Base-by-base conservation (phyloP, 345 rosid species). In the Psidium friedrichsthalianum region DNA sequence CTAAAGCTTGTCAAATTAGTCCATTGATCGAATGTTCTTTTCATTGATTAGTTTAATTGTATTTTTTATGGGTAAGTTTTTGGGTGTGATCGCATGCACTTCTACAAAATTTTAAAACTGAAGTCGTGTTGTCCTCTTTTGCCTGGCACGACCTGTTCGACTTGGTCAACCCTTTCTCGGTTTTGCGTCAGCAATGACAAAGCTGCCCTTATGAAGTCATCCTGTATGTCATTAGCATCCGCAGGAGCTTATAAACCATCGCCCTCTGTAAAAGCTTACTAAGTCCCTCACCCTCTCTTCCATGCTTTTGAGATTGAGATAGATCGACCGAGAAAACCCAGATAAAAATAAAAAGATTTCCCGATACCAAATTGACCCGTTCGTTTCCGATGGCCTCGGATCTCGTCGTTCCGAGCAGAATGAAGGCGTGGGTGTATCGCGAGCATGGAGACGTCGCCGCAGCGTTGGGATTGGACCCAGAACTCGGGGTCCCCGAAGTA, bases 391-490 rank as follows among this genome's bases (percentile, higher is more conserved):
- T 82, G 56, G 83, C 83, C 40, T 1, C 36, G 6, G 25, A 25
- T 44, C 49, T 49, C 55, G 51, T 15, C 21, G 16, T 54, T 42
- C 98, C 98, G 0, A 87, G 85, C 3, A 92, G 89, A 74, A 95
- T 95, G 98, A 94, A 94, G 90, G 96, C 94, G 2, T 95, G 98
- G 98, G 86, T 94, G 2, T 94, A 95, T 82, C 86, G 90, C 16
- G 98, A 92, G 57, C 94, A 96, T 84, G 98, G 98, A 0, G 92
- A 93, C n/a, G 44, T 27, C 32, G 92, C 89, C 10, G 92, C 95
- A 52, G 99, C 93, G 25, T 82, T 96, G 90, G 94, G 92, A 90
- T 88, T 95, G 14, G 94, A 94, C 61, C 92, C 91, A 27, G 92
- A 90, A 85, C 90, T 93, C 83, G 82, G 89, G 11, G 94, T 95